Evolutionary conservation across 345 rosid species (phyloP), one percentile per base, ranked within the genome.

Genomic region (Passiflora organensis): DNA sequence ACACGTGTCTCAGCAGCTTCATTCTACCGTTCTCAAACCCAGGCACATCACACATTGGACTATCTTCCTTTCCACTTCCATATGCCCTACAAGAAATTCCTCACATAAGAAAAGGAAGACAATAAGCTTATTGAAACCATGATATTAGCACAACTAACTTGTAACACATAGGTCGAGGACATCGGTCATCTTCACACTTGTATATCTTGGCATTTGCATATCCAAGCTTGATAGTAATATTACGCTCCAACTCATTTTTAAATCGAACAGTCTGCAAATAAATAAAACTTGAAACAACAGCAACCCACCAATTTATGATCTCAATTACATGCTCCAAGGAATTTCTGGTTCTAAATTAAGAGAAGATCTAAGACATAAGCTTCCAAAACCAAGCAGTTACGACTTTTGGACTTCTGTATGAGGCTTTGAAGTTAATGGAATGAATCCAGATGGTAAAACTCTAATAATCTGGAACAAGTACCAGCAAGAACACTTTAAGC

Each of bases 151-250:
- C 13, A 53, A 75, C 95, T 59, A 60, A 89, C 96, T 81, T 93
- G 82, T 84, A 93, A 71, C 89, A 80, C 86, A 84, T 78, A 36
- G 99, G 99, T n/a, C 96, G 80, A 59, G 96, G 82, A 58, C 99
- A 93, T 17, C 76, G 68, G 37, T 89, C 99, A 71, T 89, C 96
- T 72, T 93, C 99, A 23, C 95, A 93, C 69, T 89, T 84, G 79
- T 93, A 93, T 38, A 93, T 93, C 80, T 93, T 93, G n/a, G 96
- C 95, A 65, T 93, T 93, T 24, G 96, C 96, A 76, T 93, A 89
- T 32, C 99, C 99, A 80, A 93, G 96, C 76, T 89, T 93, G 32
- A 93, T 93, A n/a, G 99, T 93, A 59, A 93, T 93, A 41, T 93
- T 93, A 19, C 96, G 86, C 76, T 93, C 95, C 75, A 93, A 68